Percentiles rank a stretch among this genome's conserved stretches.
Conservation (phyloP, 179 eudicot genomes). For the Spinacia oleracea region DNA sequence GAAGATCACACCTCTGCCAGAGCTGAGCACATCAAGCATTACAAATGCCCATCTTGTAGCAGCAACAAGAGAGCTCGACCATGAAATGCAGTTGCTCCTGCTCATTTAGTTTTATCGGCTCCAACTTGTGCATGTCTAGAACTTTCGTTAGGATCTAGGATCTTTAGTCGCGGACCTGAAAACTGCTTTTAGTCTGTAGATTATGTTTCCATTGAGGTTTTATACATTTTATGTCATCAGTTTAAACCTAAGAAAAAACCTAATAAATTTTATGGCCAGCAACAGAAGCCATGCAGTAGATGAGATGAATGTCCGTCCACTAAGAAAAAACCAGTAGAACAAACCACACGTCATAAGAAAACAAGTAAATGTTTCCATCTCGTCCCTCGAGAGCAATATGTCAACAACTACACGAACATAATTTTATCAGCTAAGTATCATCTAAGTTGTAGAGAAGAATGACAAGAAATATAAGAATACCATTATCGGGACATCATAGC, state of each 20-base stretch:
- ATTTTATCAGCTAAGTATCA: neutral
- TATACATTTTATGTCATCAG: neutral
- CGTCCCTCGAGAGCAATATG: conserved; percentile 87
- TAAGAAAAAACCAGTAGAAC: conserved; percentile 74
- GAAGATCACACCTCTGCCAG: conserved; percentile 86
- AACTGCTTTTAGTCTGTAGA: conserved; percentile 23
- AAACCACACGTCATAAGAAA: conserved; percentile 51
- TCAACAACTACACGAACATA: conserved; percentile 96
- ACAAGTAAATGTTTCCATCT: conserved; percentile 72
- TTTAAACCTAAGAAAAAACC: neutral
- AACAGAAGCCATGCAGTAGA: conserved; percentile 67
- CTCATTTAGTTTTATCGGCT: conserved; percentile 20
- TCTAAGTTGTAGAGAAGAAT: neutral
- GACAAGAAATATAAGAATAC: neutral
- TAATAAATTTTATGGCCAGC: conserved; percentile 39
- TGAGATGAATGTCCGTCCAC: conserved; percentile 68
- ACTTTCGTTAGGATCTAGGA: conserved; percentile 23
- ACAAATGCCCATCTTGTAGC: conserved; percentile 89
- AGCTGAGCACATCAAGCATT: conserved; percentile 88
- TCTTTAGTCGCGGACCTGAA: conserved; percentile 16
- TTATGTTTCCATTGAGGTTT: conserved; percentile 29
- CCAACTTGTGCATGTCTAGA: no score
- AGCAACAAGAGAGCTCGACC: conserved; percentile 73
- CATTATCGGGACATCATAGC: neutral
- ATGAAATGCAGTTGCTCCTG: conserved; percentile 26